These are phyloP conservation scores for Lecanicillium sp. DNA, from an alignment of 2,329 filamentous ascomycete genomes.

Conservation along the genomic window DNA sequence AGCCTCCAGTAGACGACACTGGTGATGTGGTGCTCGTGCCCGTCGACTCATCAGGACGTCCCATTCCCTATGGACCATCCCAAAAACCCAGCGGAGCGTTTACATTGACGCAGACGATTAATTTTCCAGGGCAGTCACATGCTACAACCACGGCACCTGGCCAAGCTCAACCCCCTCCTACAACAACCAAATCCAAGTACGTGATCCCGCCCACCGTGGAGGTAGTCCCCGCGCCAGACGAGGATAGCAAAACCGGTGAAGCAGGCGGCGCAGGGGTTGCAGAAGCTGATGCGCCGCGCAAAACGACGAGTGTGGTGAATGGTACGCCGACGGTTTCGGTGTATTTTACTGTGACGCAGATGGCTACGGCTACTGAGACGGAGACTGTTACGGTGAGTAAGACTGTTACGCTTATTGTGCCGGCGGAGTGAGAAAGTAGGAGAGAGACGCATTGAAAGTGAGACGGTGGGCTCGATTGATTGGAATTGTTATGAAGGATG, in stretches of 20 bases:
- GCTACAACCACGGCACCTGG: slow-evolving; percentile 7
- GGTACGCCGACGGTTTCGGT: slow-evolving; percentile 27
- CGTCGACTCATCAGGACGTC: too few species aligned
- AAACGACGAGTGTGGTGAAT: slow-evolving; percentile 17
- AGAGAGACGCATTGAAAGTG: background rate
- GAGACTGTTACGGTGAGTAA: slow-evolving; percentile 19
- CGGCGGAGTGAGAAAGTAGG: background rate
- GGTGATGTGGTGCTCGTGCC: too few species aligned
- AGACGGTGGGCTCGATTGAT: background rate
- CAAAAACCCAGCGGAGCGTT: slow-evolving; percentile 5
- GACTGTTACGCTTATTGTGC: slow-evolving; percentile 23
- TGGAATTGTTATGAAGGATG: slow-evolving; percentile 5
- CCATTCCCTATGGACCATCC: slow-evolving; percentile 16
- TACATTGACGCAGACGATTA: background rate
- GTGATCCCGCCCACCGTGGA: too few species aligned
- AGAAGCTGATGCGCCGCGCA: slow-evolving; percentile 10
- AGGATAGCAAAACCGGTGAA: background rate
- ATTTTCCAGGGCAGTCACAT: slow-evolving; percentile 5
- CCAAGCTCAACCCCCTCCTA: too few species aligned
- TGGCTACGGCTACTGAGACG: too few species aligned
- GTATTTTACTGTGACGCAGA: slow-evolving; percentile 27
- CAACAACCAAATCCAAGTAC: too few species aligned
- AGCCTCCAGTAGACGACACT: slow-evolving; percentile 2
- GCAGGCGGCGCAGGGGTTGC: background rate
- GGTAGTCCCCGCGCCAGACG: too few species aligned